Base-by-base conservation (phyloP, 163 green algal species). In the Trebouxiophyceae sp. region DNA sequence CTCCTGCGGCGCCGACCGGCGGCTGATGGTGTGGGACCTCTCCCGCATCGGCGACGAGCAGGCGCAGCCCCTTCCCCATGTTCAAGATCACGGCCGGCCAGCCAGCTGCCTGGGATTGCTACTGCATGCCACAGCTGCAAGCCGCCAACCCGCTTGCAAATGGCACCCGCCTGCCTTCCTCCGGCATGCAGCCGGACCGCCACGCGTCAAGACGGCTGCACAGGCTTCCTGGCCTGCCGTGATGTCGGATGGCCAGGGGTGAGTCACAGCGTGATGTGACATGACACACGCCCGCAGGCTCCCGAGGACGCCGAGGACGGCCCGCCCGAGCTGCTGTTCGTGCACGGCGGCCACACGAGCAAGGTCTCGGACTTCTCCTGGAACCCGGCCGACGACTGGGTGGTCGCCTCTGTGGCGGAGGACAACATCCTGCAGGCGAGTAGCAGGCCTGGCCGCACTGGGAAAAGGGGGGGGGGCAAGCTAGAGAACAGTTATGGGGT, bases 371-470 rank as follows among this genome's bases (percentile, higher is more conserved):
- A 99, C 84, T 97, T 99, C 73, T 77, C 88, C 1, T 99, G 91
- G 89, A 97, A 97, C 73, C 57, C 70, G n/a, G 88, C 88, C 56
- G 91, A 97, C 63, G 91, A 98, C 60, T 99, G 91, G 91, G 91
- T 98, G 34, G 66, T 96, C 24, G 89, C 94, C 12, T 93, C 79
- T 30, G 91, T 98, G 54, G 93, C 94, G 5, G 94, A 99, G 75
- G 94, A 99, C 82, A 99, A 99, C 84, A 98, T 99, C 63, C 77
- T 99, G 75, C 93, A 98, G 86, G 81, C 89, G 16, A 50, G 54
- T 16, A n/a, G 63, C 79, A 89, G 80, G 83, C 96, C 3, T 96
- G 89, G 89, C 89, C 95, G 68, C n/a, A n/a, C n/a, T n/a, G n/a
- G n/a, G n/a, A n/a, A n/a, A n/a, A n/a, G n/a, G n/a, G n/a, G n/a